These are phyloP conservation scores for Dentipellis fragilis DNA, from an alignment of 768 basidiomycete genomes.

Conservation along the genomic window DNA sequence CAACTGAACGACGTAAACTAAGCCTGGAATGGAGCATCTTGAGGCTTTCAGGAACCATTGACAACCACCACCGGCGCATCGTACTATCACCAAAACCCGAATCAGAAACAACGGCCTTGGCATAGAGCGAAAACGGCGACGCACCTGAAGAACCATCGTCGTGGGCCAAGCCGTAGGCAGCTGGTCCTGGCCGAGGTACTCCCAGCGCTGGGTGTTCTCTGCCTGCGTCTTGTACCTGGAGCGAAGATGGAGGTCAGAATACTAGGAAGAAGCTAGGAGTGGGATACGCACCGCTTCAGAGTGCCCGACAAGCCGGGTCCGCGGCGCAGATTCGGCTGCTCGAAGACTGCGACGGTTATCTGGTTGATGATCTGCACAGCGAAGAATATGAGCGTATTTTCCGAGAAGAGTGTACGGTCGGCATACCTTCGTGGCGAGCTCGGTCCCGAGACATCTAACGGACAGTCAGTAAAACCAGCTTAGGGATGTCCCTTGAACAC, in stretches of 20 bases:
- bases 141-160: conserved; percentile 49
- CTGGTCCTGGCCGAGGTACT: conserved; percentile 45
- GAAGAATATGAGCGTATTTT: not conserved
- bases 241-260: no score
- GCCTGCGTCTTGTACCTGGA: conserved; percentile 38
- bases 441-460: conserved; percentile 33
- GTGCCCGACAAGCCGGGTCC: conserved; percentile 60
- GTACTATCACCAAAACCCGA: not conserved
- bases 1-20: no score
- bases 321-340: conserved; percentile 46
- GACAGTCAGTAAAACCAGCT: conserved; percentile 18
- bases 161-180: conserved; percentile 57
- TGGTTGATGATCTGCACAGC: conserved; percentile 39
- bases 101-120: not conserved
- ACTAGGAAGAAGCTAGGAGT: not conserved
- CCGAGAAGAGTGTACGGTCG: not conserved
- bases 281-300: conserved; percentile 37
- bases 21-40: no score
- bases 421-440: conserved; percentile 44
- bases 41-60: not conserved
- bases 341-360: conserved; percentile 56
- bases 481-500: not conserved
- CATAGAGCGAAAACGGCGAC: conserved; percentile 5
- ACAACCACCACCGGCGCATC: not conserved
- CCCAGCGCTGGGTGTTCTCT: conserved; percentile 36